Evolutionary conservation across 306 rosid species (phyloP), one percentile per base, ranked within the genome.

Genomic region (Malus asiatica): DNA sequence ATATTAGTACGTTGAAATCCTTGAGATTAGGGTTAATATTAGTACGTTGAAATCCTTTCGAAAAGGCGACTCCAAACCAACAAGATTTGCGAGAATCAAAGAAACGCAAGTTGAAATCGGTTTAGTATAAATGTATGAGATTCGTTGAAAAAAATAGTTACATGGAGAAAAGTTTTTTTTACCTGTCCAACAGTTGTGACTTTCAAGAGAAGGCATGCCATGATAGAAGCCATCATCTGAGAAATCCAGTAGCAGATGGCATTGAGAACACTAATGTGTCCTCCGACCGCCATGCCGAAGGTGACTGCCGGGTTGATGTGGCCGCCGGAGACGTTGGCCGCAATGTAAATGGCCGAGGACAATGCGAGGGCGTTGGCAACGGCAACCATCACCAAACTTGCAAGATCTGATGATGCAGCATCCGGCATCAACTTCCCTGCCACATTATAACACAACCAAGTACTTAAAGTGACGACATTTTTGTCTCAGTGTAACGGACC

Each of bases 231-330:
- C 32, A 90, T 79, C 69, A 95, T 44, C 63, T 95, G 97, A 30
- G 97, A 73, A 57, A 86, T 53, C 92, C 93, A 95, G 63, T 92
- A 95, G 55, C 92, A 85, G 66, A 95, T 85, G 70, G 97, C 98
- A 29, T 88, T 83, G 8, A 90, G 90, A 19, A 95, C 88, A 32
- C 89, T 85, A 33, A 92, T 83, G 78, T 90, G 98, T 13, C 97
- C 96, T 57, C 96, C 95, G 0, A 95, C 84, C 0, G 90, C 96
- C 93, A 83, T 92, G 52, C 84, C 93, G 0, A 95, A 95, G 0
- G 98, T 95, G 72, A 95, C 96, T 0, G 96, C 98, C 8, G 96
- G 98, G 48, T 92, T 95, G 20, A 88, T 92, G 8, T 95, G 98
- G 53, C 98, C 98, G 1, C 97, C 97, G 0, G 97, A 90, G 75